Evolutionary conservation across 1,284 basidiomycete genomes (phyloP), one percentile per base, ranked within the genome.

Genomic region (Puccinia horiana): DNA sequence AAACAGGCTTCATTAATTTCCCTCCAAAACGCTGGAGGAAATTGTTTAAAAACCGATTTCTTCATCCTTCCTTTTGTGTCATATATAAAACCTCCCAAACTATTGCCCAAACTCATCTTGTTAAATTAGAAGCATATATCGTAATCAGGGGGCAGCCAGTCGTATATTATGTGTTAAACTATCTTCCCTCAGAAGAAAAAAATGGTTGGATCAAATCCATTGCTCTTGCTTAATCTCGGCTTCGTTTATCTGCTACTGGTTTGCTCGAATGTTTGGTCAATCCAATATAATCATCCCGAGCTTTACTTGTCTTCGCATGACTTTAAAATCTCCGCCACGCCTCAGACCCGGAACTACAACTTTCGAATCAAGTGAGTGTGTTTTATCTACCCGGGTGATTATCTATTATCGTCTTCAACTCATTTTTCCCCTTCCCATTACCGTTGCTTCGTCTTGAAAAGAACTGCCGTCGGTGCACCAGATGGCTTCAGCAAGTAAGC

Each of bases 291-390:
- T 61, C 56, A 70, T 35, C 42, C 67, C n/a, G 78, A 81, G 78
- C 69, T 81, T 20, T 81, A 81, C 63, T 56, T 81, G 37, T 81
- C 78, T 49, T 69, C 67, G 40, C 78, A 81, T 40, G 40, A 81
- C 20, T 81, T 81, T 44, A 58, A 81, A 49, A 81, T 81, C 32
- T 72, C 78, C 44, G 69, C 78, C 26, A 73, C 69, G 2, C 35
- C 54, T 6, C 52, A 72, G 69, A 81, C 67, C 12, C 47, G 78
- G 9, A 58, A 81, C 23, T 81, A 72, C 56, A 49, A 74, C 26
- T 81, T 81, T 73, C 54, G 67, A 42, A 35, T 81, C 23, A 81
- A 54, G 78, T 81, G 32, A 52, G 70, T 54, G n/a, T n/a, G n/a
- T n/a, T n/a, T n/a, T n/a, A n/a, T n/a, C 16, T n/a, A 69, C 47